phyloP scores from a whole-genome alignment of 2,329 filamentous ascomycete genomes.

The Fusarium penzigii region DNA sequence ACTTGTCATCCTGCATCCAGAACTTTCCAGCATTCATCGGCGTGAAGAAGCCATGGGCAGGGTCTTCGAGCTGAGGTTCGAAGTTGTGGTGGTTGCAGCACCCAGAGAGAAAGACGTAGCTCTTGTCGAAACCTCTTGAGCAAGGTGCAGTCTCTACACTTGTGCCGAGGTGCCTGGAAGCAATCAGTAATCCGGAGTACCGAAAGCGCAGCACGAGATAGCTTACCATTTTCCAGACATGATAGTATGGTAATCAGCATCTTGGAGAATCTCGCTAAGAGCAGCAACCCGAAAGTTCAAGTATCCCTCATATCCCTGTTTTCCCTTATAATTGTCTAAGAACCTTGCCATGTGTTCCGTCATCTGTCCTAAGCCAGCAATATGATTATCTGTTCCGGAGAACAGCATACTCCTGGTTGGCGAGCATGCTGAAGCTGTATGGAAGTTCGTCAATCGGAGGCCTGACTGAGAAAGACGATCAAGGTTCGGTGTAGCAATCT shows the following conservation, averaged over 20 bases:
- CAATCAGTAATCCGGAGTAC: not conserved
- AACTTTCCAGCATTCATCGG: conserved; percentile 15
- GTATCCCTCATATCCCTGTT: conserved; percentile 33
- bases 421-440: conserved; percentile 59
- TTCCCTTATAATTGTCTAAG: conserved; percentile 4
- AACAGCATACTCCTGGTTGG: conserved; percentile 61
- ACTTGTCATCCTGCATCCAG: conserved; percentile 46
- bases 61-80: conserved; percentile 41
- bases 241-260: conserved; percentile 34
- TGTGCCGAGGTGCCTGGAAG: conserved; percentile 17
- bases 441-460: conserved; percentile 58
- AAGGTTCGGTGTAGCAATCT: conserved; percentile 58
- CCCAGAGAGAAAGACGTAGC: conserved; percentile 44
- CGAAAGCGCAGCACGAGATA: not conserved
- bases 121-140: conserved; percentile 41
- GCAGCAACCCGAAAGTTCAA: conserved; percentile 33
- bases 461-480: conserved; percentile 50
- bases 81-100: conserved; percentile 55
- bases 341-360: conserved; percentile 38
- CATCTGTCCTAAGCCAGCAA: conserved; percentile 55
- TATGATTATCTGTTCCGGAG: conserved; percentile 59
- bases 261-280: conserved; percentile 29
- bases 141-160: conserved; percentile 11
- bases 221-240: conserved; percentile 34
- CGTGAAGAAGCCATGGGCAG: conserved; percentile 1